Base-by-base conservation (phyloP, 306 rosid genomes). In the Pueraria montana region DNA sequence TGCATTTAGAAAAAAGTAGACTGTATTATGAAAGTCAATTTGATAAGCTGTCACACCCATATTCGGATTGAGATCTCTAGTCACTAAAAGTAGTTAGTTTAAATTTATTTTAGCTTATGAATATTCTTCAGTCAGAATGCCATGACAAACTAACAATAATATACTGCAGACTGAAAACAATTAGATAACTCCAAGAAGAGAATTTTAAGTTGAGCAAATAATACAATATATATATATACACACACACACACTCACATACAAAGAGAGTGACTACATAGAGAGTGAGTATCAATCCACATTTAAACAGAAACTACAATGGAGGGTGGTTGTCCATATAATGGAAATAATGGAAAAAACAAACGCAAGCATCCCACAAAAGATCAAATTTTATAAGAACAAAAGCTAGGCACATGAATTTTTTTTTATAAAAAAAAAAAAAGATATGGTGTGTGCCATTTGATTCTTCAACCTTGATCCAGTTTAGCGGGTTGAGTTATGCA, bases 31-130 rank as follows among this genome's bases (percentile, higher is more conserved):
- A 56, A 50, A 32, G 55, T 24, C 30, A 53, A 38, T 27, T 66
- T 53, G 21, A 23, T 65, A n/a, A 49, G 42, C 20, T 43, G 11
- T 38, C 49, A 55, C n/a, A 23, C 77, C 49, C 12, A 27, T 52
- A 40, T 52, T 74, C 43, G 49, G 65, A 48, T 46, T 68, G 65
- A 83, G 10, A 77, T 34, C 76, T 58, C 55, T 13, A 11, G 64
- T 71, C 48, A 46, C 66, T 58, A 48, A 46, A 24, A 48, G n/a
- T 27, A 38, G 13, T 32, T 27, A 40, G 14, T 32, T 71, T 62
- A 14, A n/a, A 79, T 53, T 66, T 16, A 79, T 13, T 79, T 73
- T 58, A 84, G 65, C 52, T 48, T 34, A 23, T 72, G 42, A 43
- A 71, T 64, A 52, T 32, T 32, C 55, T 73, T 38, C 53, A 49